phyloP scores from a whole-genome alignment of 352 stramenopile genomes.

The Pythium sukuiense region DNA sequence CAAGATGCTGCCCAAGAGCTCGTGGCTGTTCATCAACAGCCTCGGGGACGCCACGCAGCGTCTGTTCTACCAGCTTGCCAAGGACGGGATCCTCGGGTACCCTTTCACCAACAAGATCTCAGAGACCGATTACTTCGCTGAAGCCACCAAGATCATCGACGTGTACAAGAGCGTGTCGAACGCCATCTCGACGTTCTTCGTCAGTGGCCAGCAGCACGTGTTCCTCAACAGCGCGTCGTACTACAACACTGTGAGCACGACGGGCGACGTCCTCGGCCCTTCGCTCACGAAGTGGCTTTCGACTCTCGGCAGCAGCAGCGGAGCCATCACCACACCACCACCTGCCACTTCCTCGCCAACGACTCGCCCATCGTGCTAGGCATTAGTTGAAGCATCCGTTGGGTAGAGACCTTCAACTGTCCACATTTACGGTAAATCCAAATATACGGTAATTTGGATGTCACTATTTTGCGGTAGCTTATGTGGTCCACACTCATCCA shows the following conservation, averaged over 20 bases:
- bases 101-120: slow-evolving; percentile 58
- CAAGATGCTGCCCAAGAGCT: slow-evolving; percentile 34
- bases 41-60: slow-evolving; percentile 54
- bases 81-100: slow-evolving; percentile 47
- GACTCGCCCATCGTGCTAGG: background rate
- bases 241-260: slow-evolving; percentile 5
- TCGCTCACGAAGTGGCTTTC: background rate
- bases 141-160: background rate
- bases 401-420: too few relatives aligned
- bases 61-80: slow-evolving; percentile 60
- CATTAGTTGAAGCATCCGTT: too few relatives aligned
- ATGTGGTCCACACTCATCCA: too few relatives aligned
- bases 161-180: background rate
- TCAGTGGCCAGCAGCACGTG: background rate
- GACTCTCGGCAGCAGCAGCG: background rate
- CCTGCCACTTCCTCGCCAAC: background rate
- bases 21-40: slow-evolving; percentile 69
- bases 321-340: background rate
- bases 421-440: too few relatives aligned
- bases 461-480: too few relatives aligned
- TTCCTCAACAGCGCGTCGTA: background rate
- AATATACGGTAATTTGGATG: too few relatives aligned
- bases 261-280: background rate
- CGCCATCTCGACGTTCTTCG: background rate
- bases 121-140: slow-evolving; percentile 45